Base-by-base conservation (phyloP, 371 early-diverging fungal species). In the Rhizopus sp. region DNA sequence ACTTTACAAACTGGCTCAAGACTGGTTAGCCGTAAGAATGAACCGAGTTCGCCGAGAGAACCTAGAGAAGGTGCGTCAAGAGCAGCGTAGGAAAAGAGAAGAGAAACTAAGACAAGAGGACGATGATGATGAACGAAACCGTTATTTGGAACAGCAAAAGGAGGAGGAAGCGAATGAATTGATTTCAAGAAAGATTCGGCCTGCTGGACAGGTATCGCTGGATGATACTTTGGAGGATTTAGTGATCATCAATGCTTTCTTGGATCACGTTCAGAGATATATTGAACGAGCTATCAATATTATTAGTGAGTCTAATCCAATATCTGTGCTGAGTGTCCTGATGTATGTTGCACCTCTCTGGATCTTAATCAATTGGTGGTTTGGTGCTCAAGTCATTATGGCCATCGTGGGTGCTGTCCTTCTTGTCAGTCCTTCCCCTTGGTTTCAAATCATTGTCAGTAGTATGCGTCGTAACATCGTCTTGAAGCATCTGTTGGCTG, bases 221-320 rank as follows among this genome's bases (percentile, higher is more conserved):
- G 78, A 78, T 63, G 75, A 72, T 63, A 74, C 78, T 0, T 41
- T 78, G 23, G 53, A 60, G 7, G 56, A 78, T 60, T 41, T 78
- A 3, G 55, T 52, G 10, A 47, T 53, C 15, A 55, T 78, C 33
- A 74, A 70, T 40, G 57, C 52, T 1, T 68, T 55, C 50, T 57
- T 72, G 8, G 69, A 62, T 8, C 50, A 60, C 12, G 34, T 63
- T 8, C 53, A 56, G 17, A 31, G 40, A 8, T 29, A 53, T 32
- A 12, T 44, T 13, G 47, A 50, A 13, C 15, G 38, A 17, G 1
- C 56, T 4, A 50, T 50, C 16, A 16, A 33, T n/a, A 46, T 59
- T 30, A 37, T 70, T 34, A 61, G 72, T 55, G 73, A 69, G 7
- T 53, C 70, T 31, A 59, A 59, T 16, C 59, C 62, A 5, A 45